Percentiles rank a stretch among this genome's conserved stretches.
Evolutionary conservation across 192 early-diverging fungal species (phyloP).

Genomic region (Ramicandelaber brevisporus): DNA sequence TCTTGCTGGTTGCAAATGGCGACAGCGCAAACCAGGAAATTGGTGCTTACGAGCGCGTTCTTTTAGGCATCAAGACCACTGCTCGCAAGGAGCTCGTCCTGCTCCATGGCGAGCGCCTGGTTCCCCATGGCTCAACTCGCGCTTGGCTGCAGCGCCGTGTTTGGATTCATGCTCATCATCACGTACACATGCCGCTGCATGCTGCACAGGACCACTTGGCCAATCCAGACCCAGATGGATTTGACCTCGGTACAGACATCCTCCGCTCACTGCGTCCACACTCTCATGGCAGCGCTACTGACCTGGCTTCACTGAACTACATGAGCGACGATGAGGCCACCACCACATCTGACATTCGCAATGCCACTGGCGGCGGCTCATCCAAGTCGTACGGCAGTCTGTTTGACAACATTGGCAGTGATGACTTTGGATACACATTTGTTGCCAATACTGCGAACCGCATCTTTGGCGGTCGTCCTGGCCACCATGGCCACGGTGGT

Average conservation of each 20-base stretch:
- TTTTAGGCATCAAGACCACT: conserved; percentile 87
- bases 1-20: conserved; percentile 77
- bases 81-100: conserved; percentile 93
- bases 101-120: conserved; percentile 51
- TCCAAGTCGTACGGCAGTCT: too few species aligned
- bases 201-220: neutral
- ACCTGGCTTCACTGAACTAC: too few species aligned
- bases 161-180: conserved; percentile 96
- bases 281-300: too few species aligned
- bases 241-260: too few species aligned
- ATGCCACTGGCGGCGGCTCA: too few species aligned
- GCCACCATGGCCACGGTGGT: neutral
- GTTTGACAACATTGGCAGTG: too few species aligned
- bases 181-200: conserved; percentile 52
- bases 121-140: conserved; percentile 58
- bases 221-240: too few species aligned
- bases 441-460: too few species aligned
- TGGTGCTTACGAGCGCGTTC: conserved; percentile 75
- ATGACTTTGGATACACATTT: too few species aligned
- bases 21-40: conserved; percentile 70
- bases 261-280: too few species aligned
- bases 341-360: too few species aligned
- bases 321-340: too few species aligned
- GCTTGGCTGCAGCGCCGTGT: conserved; percentile 74
- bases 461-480: conserved; percentile 1